A percentile compares a stretch with the other conserved stretches of the same genome.
These are phyloP conservation scores for Saxispiralis lemnorum DNA, from an alignment of 495 filamentous ascomycete species.

Conservation along the genomic window DNA sequence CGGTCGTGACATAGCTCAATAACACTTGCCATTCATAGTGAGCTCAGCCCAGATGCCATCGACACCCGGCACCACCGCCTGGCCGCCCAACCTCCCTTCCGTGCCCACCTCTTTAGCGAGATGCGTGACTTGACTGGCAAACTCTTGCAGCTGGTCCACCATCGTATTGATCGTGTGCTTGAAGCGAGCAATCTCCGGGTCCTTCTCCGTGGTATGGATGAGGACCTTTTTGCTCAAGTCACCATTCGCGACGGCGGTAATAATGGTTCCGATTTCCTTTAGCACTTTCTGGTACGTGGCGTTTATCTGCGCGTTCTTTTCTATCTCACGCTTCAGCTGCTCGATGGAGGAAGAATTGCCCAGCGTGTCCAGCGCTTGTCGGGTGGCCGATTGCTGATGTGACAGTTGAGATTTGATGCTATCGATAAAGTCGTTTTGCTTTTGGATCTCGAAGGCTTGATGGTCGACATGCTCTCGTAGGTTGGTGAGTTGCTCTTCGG, in stretches of 20 bases:
- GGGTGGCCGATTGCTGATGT: conserved; percentile 35
- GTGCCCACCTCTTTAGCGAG: conserved; percentile 95
- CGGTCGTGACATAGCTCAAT: not conserved
- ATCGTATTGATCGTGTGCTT: conserved; percentile 96
- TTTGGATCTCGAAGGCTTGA: conserved; percentile 36
- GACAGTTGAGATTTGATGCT: conserved; percentile 22
- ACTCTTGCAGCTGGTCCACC: conserved; percentile 97
- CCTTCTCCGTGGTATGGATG: conserved; percentile 91
- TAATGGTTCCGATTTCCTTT: conserved; percentile 90
- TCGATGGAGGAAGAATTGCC: conserved; percentile 39
- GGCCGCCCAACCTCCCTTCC: conserved; percentile 89
- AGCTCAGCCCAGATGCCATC: conserved; percentile 97
- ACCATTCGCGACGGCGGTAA: conserved; percentile 86
- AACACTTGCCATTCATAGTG: conserved; percentile 64
- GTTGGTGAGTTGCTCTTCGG: conserved; percentile 29
- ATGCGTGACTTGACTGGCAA: conserved; percentile 90
- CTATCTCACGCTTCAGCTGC: conserved; percentile 70
- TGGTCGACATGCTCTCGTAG: conserved; percentile 33
- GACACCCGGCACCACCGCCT: conserved; percentile 84
- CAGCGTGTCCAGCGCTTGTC: conserved; percentile 13
- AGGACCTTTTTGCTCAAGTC: conserved; percentile 96
- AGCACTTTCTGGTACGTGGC: conserved; percentile 96
- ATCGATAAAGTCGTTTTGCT: conserved; percentile 40
- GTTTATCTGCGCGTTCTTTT: conserved; percentile 94
- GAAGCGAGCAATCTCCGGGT: conserved; percentile 98